phyloP scores from a whole-genome alignment of 2,329 filamentous ascomycete genomes.

The Sclerotinia trifoliorum region DNA sequence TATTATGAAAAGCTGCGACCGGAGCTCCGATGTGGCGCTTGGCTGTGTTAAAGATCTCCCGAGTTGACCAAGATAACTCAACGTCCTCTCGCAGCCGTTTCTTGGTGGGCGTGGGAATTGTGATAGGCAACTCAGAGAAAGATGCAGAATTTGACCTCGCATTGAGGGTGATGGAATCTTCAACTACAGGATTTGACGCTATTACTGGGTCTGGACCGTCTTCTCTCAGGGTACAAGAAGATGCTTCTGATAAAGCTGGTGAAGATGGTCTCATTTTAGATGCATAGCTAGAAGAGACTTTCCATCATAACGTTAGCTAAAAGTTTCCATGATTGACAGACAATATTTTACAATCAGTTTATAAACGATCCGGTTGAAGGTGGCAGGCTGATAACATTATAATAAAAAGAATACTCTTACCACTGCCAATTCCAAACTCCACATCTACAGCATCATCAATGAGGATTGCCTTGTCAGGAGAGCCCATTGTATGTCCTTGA shows the following conservation, averaged over 20 bases:
- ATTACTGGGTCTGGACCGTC: not conserved
- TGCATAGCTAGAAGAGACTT: not conserved
- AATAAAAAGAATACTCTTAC: not conserved
- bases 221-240: constrained; percentile 1
- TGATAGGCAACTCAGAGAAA: not conserved
- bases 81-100: not conserved
- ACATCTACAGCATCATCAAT: not conserved
- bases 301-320: not conserved
- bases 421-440: not conserved
- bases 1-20: not conserved
- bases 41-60: not conserved
- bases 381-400: too few relatives aligned
- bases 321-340: too few relatives aligned
- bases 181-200: not conserved
- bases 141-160: not conserved
- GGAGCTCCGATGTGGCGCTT: not conserved
- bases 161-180: not conserved
- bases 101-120: not conserved
- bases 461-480: too few relatives aligned
- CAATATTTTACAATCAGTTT: not conserved
- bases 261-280: not conserved
- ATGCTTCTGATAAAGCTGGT: not conserved
- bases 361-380: not conserved
- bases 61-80: not conserved
- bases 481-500: not conserved